A percentile compares a stretch with the other conserved stretches of the same genome.
Evolutionary conservation across 2,329 filamentous ascomycete genomes (phyloP).

Genomic region (Pleoardoris graminearum): DNA sequence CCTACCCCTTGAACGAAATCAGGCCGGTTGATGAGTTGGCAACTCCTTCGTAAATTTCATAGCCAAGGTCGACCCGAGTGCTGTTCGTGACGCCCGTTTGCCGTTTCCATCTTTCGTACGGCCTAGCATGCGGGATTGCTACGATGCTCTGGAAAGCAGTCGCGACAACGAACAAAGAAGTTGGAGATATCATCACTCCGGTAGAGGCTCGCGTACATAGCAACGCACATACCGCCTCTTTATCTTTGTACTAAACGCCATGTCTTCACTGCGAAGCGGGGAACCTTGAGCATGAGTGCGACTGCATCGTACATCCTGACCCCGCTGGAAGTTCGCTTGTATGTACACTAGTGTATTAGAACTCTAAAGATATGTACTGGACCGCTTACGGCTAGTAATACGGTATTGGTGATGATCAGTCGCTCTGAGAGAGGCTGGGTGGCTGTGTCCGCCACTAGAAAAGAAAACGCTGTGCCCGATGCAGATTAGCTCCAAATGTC

Average conservation of each 20-base stretch:
- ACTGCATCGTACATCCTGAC: conserved; percentile 1
- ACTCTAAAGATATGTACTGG: neutral
- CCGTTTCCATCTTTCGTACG: conserved; percentile 12
- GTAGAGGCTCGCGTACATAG: neutral
- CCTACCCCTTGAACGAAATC: conserved; percentile 30
- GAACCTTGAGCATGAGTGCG: neutral
- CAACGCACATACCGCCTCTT: neutral
- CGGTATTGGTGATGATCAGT: neutral
- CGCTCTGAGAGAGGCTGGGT: neutral
- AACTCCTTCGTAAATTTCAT: conserved; percentile 26
- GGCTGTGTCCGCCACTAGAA: neutral
- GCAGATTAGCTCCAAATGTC: neutral
- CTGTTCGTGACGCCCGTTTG: conserved; percentile 4
- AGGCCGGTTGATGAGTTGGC: conserved; percentile 19
- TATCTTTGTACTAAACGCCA: neutral
- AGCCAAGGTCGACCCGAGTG: conserved; percentile 27
- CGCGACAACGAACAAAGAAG: neutral
- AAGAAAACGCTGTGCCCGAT: neutral
- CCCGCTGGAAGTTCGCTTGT: neutral
- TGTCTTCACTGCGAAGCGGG: neutral
- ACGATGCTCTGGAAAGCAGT: neutral
- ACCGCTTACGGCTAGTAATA: neutral
- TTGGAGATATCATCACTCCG: conserved; percentile 2
- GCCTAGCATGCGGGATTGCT: conserved; percentile 6
- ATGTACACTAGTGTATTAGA: neutral